Evolutionary conservation across 2,329 filamentous ascomycete species (phyloP).

Genomic region (Aspergillus felis): DNA sequence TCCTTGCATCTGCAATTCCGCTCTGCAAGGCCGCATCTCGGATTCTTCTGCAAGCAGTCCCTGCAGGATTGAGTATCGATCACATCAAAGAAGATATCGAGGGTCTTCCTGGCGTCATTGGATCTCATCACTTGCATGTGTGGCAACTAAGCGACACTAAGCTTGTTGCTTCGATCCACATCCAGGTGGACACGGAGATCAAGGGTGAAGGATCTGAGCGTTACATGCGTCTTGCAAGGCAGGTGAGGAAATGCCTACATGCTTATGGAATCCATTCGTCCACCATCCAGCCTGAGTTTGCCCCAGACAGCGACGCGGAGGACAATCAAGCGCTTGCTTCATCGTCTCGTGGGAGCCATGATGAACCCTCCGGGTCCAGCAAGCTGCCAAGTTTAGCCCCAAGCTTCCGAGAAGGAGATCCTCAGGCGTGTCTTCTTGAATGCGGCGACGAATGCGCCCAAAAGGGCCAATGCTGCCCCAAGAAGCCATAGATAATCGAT

Average conservation of each 20-base stretch:
- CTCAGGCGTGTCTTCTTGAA: conserved; percentile 44
- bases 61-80: conserved; percentile 78
- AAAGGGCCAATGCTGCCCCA: conserved; percentile 41
- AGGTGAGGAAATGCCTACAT: conserved; percentile 83
- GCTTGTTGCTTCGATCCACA: conserved; percentile 86
- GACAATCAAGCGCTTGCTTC: conserved; percentile 22
- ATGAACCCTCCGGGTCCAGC: conserved; percentile 13
- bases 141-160: conserved; percentile 98
- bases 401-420: conserved; percentile 36
- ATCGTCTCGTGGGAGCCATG: conserved; percentile 14
- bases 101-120: conserved; percentile 75
- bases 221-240: conserved; percentile 86
- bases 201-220: conserved; percentile 70
- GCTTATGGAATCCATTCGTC: conserved; percentile 95
- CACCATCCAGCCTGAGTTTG: conserved; percentile 91
- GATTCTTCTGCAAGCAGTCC: conserved; percentile 90
- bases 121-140: conserved; percentile 93
- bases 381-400: conserved; percentile 31
- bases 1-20: conserved; percentile 51
- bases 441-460: conserved; percentile 45
- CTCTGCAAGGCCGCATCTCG: conserved; percentile 56
- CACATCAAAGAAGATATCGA: conserved; percentile 93
- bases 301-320: conserved; percentile 34
- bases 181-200: conserved; percentile 87
- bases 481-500: conserved; percentile 19